Base-by-base conservation (phyloP, 2,329 filamentous ascomycete genomes). In the Botrytis elliptica region DNA sequence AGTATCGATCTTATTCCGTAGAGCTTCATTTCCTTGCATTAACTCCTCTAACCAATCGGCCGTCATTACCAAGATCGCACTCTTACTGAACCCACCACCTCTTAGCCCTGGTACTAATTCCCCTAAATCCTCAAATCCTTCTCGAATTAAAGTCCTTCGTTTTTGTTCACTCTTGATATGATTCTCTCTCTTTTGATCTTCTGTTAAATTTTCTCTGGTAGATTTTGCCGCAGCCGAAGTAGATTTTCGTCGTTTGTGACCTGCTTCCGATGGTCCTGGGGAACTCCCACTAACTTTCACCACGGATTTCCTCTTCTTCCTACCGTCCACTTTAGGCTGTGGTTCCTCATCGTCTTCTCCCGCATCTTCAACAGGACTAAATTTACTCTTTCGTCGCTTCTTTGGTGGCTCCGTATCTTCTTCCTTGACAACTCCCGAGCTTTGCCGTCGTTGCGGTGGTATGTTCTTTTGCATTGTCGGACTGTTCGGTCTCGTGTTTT, bases 101-200 rank as follows among this genome's bases (percentile, higher is more conserved):
- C 87, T 88, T 18, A 97, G 85, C 25, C 90, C 91, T 0, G 94
- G 94, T 0, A 97, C 92, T 36, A 97, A 85, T 42, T 89, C 86
- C 76, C 89, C 89, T n/a, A 97, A 84, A 74, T 95, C 92, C 62
- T 94, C 92, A 78, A 95, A 97, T 0, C 93, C 93, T 77, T 92
- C 88, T 80, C 94, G 92, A 78, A 93, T 93, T 63, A 94, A 85
- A 40, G 93, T 93, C 66, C 94, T 87, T 49, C 94, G 88, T 82
- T 96, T 97, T 83, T 97, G 93, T 81, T 97, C 94, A 70, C 93
- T 96, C 70, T 91, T 87, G 76, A 97, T 96, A 80, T 97, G 93
- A 77, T 97, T 97, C 79, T 91, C 91, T 64, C 93, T 87, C 82
- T 95, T 96, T 82, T 96, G 92, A 75, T 92, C 90, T 77, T 95